phyloP scores from a whole-genome alignment of 805 yeast genomes.

The Kodamaea nitidulidarum region DNA sequence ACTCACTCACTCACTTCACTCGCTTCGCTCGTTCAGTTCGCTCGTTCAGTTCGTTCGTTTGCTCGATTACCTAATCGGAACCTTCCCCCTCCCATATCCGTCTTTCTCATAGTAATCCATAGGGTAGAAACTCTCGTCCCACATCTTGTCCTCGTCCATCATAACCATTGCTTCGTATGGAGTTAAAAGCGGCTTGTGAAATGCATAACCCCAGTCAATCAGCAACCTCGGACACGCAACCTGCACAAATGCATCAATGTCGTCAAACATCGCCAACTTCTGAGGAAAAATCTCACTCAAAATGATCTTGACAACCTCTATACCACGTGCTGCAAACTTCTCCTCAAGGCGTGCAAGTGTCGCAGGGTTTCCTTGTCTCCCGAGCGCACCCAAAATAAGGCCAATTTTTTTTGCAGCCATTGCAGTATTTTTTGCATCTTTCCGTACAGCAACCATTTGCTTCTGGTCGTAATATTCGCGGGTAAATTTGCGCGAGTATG shows the following conservation, averaged over 20 bases:
- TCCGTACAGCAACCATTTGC: conserved; percentile 70
- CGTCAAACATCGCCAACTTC: conserved; percentile 86
- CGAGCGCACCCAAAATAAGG: conserved; percentile 84
- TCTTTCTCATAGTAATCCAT: conserved; percentile 92
- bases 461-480: conserved; percentile 83
- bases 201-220: conserved; percentile 99
- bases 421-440: conserved; percentile 69
- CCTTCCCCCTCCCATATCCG: conserved; percentile 87
- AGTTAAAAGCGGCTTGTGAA: conserved; percentile 82
- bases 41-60: too few relatives aligned
- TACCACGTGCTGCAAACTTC: conserved; percentile 50
- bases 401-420: conserved; percentile 64
- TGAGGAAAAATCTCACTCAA: conserved; percentile 91
- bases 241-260: conserved; percentile 91
- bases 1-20: too few relatives aligned
- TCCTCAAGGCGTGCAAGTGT: conserved; percentile 68
- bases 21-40: too few relatives aligned
- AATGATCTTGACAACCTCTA: conserved; percentile 72
- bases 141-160: conserved; percentile 65
- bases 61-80: conserved; percentile 40
- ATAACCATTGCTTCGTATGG: conserved; percentile 96
- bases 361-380: conserved; percentile 86
- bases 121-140: conserved; percentile 70
- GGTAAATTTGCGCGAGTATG: conserved; percentile 88
- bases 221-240: conserved; percentile 96